Evolutionary conservation across 208 protist species (phyloP).

Genomic region (Acanthamoeba royreba): DNA sequence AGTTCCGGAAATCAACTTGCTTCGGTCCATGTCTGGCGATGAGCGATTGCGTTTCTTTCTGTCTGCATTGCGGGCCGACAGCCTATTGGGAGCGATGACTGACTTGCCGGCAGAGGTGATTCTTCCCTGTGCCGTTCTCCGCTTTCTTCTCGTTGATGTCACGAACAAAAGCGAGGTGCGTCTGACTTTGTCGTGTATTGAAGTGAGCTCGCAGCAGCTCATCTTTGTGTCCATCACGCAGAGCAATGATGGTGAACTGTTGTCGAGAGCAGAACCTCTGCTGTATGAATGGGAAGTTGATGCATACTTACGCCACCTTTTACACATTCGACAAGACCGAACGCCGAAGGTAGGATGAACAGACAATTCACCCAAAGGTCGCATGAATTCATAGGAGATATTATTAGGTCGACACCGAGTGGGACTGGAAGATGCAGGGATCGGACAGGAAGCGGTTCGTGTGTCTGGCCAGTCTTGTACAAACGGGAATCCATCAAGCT

Average conservation of each 20-base stretch:
- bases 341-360: not conserved
- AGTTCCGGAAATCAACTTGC: not conserved
- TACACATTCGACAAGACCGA: not conserved
- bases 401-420: not conserved
- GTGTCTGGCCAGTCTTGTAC: not conserved
- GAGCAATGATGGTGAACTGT: not conserved
- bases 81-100: not conserved
- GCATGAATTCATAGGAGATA: not conserved
- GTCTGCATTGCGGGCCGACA: not conserved
- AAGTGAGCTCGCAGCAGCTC: not conserved
- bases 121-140: not conserved
- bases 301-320: not conserved
- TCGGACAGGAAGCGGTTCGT: not conserved
- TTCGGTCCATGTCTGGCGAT: not conserved
- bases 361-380: not conserved
- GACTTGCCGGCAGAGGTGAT: not conserved
- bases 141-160: not conserved
- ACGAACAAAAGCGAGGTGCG: not conserved
- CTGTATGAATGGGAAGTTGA: not conserved
- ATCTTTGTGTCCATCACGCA: not conserved
- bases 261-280: not conserved
- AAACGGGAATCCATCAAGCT: not conserved
- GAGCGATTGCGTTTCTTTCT: not conserved
- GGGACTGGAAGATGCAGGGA: constrained; percentile 14
- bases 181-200: not conserved